These are phyloP conservation scores for Coemansia reversa DNA, from an alignment of 192 early-diverging fungal genomes.

Conservation along the genomic window DNA sequence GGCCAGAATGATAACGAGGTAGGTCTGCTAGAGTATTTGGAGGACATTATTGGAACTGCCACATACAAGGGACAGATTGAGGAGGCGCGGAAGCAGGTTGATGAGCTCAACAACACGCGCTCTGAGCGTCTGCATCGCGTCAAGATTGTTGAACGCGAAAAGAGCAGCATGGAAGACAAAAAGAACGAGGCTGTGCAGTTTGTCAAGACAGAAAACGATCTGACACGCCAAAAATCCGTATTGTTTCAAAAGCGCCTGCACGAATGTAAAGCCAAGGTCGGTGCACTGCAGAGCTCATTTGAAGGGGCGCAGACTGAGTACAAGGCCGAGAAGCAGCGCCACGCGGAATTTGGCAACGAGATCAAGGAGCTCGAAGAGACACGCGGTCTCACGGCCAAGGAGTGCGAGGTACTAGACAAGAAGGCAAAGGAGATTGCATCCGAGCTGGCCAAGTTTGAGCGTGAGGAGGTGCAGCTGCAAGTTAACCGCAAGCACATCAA, in stretches of 20 bases:
- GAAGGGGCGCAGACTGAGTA: conserved; percentile 57
- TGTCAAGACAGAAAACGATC: conserved; percentile 76
- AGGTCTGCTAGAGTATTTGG: conserved; percentile 94
- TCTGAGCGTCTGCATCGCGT: conserved; percentile 79
- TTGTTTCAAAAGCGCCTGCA: conserved; percentile 72
- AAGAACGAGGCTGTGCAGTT: conserved; percentile 82
- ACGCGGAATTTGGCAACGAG: conserved; percentile 63
- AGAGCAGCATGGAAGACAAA: conserved; percentile 70
- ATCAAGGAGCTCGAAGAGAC: conserved; percentile 62
- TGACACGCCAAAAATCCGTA: conserved; percentile 68
- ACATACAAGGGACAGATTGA: conserved; percentile 86
- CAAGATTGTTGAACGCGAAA: conserved; percentile 89
- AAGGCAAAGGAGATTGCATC: conserved; percentile 58
- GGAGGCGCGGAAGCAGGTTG: conserved; percentile 64
- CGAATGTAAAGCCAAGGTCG: conserved; percentile 60
- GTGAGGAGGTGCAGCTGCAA: conserved; percentile 78
- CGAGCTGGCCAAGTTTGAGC: conserved; percentile 70
- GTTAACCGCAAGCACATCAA: conserved; percentile 83
- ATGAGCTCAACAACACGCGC: conserved; percentile 72
- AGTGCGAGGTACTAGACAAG: conserved; percentile 64
- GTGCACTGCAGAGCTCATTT: conserved; percentile 55
- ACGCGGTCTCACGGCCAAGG: conserved; percentile 58
- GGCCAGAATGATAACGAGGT: conserved; percentile 90
- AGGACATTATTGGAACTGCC: conserved; percentile 97
- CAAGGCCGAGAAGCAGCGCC: conserved; percentile 62